These are phyloP conservation scores for Hyphodiscus sp. DNA, from an alignment of 2,329 filamentous ascomycete genomes.

Conservation along the genomic window DNA sequence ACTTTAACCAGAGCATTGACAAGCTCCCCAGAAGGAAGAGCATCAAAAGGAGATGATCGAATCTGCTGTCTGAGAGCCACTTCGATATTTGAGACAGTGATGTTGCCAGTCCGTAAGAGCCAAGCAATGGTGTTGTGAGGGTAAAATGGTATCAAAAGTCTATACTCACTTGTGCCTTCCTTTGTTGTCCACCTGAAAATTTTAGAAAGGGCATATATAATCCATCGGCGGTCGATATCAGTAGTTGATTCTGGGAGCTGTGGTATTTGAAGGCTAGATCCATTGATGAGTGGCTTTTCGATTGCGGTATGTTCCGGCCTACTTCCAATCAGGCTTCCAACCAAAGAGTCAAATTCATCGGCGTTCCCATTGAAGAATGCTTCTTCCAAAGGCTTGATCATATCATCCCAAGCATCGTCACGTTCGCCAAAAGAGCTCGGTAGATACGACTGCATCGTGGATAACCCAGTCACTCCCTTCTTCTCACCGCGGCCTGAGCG, in stretches of 20 bases:
- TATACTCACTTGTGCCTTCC: slow-evolving; percentile 7
- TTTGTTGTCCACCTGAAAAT: slow-evolving; percentile 34
- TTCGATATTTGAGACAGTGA: slow-evolving; percentile 52
- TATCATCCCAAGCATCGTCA: slow-evolving; percentile 13
- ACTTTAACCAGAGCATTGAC: slow-evolving; percentile 55
- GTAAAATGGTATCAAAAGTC: slow-evolving; percentile 37
- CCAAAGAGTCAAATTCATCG: slow-evolving; percentile 34
- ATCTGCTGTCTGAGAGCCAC: slow-evolving; percentile 47
- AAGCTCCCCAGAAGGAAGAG: slow-evolving; percentile 53
- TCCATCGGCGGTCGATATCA: slow-evolving; percentile 57
- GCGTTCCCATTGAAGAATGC: slow-evolving; percentile 31
- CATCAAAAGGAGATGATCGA: slow-evolving; percentile 30
- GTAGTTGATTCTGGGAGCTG: slow-evolving; percentile 38
- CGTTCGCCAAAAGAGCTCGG: slow-evolving; percentile 17
- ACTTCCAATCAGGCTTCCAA: slow-evolving; percentile 32
- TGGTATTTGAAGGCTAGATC: slow-evolving; percentile 1
- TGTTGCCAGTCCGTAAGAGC: slow-evolving; percentile 52
- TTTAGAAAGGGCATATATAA: slow-evolving; percentile 45
- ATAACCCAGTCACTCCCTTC: slow-evolving; percentile 3
- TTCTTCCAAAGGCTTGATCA: slow-evolving; percentile 29
- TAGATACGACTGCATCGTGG: slow-evolving; percentile 23
- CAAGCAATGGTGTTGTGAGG: slow-evolving; percentile 49
- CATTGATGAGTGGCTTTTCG: slow-evolving; percentile 1
- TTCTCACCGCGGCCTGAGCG: slow-evolving; percentile 16
- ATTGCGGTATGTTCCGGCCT: slow-evolving; percentile 9